phyloP scores from a whole-genome alignment of 768 basidiomycete genomes.

The Termitomyces bulborhizus region DNA sequence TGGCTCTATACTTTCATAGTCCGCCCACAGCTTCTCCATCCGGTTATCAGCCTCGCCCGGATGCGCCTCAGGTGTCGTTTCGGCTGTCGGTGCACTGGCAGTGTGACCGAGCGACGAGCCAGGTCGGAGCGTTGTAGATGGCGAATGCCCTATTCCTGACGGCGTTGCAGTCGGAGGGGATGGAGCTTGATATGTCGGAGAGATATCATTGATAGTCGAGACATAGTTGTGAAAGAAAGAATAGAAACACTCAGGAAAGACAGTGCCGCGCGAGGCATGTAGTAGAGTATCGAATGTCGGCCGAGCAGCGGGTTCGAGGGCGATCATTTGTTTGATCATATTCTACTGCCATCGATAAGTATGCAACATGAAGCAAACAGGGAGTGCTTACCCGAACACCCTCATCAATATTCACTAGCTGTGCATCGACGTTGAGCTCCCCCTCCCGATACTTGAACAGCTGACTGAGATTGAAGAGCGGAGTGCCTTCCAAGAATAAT shows the following conservation, averaged over 20 bases:
- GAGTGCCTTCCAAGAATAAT: slow-evolving; percentile 90
- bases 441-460: slow-evolving; percentile 92
- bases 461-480: slow-evolving; percentile 90
- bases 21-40: slow-evolving; percentile 79
- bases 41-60: slow-evolving; percentile 82
- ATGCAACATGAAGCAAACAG: background rate
- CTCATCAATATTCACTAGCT: slow-evolving; percentile 66
- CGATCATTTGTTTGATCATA: slow-evolving; percentile 88
- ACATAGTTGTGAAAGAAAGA: slow-evolving; percentile 91
- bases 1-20: slow-evolving; percentile 79
- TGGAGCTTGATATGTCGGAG: slow-evolving; percentile 36
- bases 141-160: slow-evolving; percentile 25
- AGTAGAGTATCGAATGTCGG: slow-evolving; percentile 81
- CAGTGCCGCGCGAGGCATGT: slow-evolving; percentile 64
- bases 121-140: slow-evolving; percentile 26
- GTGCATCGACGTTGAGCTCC: slow-evolving; percentile 67
- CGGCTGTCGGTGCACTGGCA: slow-evolving; percentile 16
- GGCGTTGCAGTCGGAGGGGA: slow-evolving; percentile 27
- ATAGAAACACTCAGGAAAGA: slow-evolving; percentile 93
- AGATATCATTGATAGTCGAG: slow-evolving; percentile 68
- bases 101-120: slow-evolving; percentile 22
- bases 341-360: slow-evolving; percentile 43
- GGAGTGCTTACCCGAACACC: slow-evolving; percentile 64
- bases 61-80: slow-evolving; percentile 33
- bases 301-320: slow-evolving; percentile 66